These are phyloP conservation scores for Coniochaeta hoffmannii DNA, from an alignment of 2,329 filamentous ascomycete species.

Conservation along the genomic window DNA sequence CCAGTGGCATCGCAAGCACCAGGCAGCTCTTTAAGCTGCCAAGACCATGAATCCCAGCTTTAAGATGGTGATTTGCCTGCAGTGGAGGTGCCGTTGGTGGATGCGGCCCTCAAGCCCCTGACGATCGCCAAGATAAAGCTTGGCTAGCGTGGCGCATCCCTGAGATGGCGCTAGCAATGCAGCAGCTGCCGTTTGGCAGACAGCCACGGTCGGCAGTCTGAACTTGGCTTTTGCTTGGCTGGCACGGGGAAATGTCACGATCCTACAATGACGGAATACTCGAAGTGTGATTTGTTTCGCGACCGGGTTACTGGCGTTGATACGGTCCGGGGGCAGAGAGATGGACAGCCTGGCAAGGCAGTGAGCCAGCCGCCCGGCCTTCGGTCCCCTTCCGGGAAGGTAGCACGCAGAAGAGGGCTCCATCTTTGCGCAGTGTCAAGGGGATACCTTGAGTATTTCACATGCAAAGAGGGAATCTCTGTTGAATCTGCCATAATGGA, in stretches of 20 bases:
- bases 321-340: background rate
- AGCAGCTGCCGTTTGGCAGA: background rate
- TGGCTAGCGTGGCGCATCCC: background rate
- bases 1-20: background rate
- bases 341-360: background rate
- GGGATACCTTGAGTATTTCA: too few species aligned
- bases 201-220: background rate
- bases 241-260: background rate
- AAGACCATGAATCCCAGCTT: background rate
- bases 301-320: background rate
- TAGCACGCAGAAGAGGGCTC: background rate
- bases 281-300: background rate
- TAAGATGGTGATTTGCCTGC: background rate
- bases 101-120: background rate
- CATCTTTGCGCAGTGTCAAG: too few species aligned
- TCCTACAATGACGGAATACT: background rate
- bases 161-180: background rate
- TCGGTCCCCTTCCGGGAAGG: background rate
- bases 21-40: background rate
- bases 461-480: background rate
- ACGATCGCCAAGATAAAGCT: constrained; percentile 3
- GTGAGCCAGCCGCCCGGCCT: background rate
- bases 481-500: background rate
- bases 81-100: background rate
- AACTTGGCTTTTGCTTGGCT: constrained; percentile 1